Base-by-base conservation (phyloP, 257 asterid genomes). In the Plantago major region DNA sequence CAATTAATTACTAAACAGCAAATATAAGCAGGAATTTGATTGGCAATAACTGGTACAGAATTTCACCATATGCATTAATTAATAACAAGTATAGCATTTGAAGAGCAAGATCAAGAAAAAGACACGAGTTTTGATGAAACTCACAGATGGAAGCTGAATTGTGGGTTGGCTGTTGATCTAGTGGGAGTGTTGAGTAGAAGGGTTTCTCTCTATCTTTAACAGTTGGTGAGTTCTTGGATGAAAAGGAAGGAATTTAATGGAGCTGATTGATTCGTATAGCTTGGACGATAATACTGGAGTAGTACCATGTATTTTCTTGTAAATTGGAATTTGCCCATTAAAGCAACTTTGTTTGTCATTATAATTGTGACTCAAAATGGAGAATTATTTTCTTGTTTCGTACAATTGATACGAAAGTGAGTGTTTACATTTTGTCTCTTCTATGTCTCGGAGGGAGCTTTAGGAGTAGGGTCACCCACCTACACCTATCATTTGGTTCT, bases 221-320 rank as follows among this genome's bases (percentile, higher is more conserved):
- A 33, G 40, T 33, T 33, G 40, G 9, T 33, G 15, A 11, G 1
- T n/a, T 30, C 8, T 43, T 51, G 18, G 12, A 2, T 13, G 53
- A 17, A 45, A 10, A n/a, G 9, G 18, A 16, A 38, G 13, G 58
- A 48, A 48, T 37, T 62, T 47, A 19, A 3, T 62, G 47, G 57
- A 46, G 16, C 57, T 62, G 66, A 62, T 62, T 62, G 66, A 62
- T 62, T 62, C 28, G 28, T 33, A 33, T 52, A 10, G 33, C 10
- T 62, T n/a, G 48, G 57, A 46, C 16, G 66, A 28, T 61, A 47
- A 11, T 6, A 47, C 17, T 47, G 40, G 40, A 33, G 7, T 4
- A 33, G 40, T 33, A 33, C 40, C 40, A 33, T 33, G 40, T 33
- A 33, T 33, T 33, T 33, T 33, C 40, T 33, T 33, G 40, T 4